Base-by-base conservation (phyloP, 1,284 basidiomycete genomes). In the Puccinia coronata region DNA sequence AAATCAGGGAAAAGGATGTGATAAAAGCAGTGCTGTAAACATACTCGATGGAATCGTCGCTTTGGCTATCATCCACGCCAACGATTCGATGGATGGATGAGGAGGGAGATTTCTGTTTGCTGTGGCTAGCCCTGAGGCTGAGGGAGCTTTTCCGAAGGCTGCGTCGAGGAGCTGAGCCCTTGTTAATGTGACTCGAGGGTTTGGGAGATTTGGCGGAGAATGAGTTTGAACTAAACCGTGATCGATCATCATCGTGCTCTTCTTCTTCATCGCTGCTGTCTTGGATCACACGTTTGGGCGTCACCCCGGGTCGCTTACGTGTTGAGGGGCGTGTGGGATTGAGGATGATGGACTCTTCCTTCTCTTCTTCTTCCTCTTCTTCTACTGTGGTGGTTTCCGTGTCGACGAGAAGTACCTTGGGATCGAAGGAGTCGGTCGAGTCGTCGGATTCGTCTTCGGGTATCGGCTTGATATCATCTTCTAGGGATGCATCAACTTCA, bases 31-130 rank as follows among this genome's bases (percentile, higher is more conserved):
- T n/a, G 31, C 18, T 20, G 9, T 41, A 25, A 11, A 61, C 70
- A 9, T 65, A 80, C 78, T 80, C 78, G 25, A 80, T 73, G 9
- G 78, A 80, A 63, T 80, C 78, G 49, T 80, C 78, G n/a, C 78
- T 80, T 36, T 72, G 41, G 41, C 51, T 59, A 34, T 55, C 39
- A 53, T 72, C 78, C 16, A 72, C 53, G 36, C 47, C 36, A 23
- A 61, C 34, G 47, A 70, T 79, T n/a, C 28, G 28, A 23, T 18
- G 16, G 11, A 34, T 28, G 16, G n/a, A 16, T 53, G 43, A 9
- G n/a, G 51, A 11, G 14, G 39, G 20, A 34, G 28, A 55, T 65
- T 80, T 70, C 16, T 59, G 78, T 23, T 61, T 34, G 41, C 57
- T 72, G 39, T 80, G 70, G 73, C 59, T 80, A 14, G 51, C 70